A percentile compares a stretch with the other conserved stretches of the same genome.
Conservation (phyloP, 768 basidiomycete species). For the Boletus eberwhitei region DNA sequence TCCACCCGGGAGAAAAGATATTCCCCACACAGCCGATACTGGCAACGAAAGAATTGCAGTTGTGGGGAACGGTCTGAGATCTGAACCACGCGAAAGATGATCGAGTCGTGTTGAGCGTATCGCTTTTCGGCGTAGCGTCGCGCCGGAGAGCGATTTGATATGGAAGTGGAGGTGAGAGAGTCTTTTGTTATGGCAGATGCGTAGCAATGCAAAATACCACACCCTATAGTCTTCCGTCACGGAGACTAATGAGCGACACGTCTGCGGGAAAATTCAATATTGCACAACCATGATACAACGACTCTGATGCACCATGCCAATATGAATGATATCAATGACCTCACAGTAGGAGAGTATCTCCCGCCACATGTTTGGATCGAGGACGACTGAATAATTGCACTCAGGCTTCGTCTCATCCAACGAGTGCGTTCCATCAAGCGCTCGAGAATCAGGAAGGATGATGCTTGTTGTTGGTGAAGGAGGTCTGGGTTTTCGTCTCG, state of each 20-base stretch:
- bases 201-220: slow-evolving; percentile 4
- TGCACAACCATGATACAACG: neutral
- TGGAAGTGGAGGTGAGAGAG: slow-evolving; percentile 1
- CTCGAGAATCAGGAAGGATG: neutral
- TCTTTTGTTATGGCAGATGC: slow-evolving; percentile 2
- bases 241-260: slow-evolving; percentile 2
- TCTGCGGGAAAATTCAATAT: neutral
- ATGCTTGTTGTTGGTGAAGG: neutral
- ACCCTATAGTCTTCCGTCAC: neutral
- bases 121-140: slow-evolving; percentile 2
- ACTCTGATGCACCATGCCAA: slow-evolving; percentile 5
- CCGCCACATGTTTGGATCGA: slow-evolving; percentile 2
- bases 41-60: neutral
- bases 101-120: slow-evolving; percentile 4
- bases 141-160: neutral
- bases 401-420: neutral
- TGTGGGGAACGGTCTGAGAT: neutral
- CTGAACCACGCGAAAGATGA: neutral
- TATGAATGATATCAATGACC: slow-evolving; percentile 8
- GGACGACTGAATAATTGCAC: neutral
- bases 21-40: neutral
- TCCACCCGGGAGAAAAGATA: slow-evolving; percentile 10
- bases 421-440: neutral
- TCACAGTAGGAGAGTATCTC: slow-evolving; percentile 11
- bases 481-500: neutral